A percentile compares a stretch with the other conserved stretches of the same genome.
phyloP scores from a whole-genome alignment of 2,329 filamentous ascomycete genomes.

The Botrytis hyacinthi region DNA sequence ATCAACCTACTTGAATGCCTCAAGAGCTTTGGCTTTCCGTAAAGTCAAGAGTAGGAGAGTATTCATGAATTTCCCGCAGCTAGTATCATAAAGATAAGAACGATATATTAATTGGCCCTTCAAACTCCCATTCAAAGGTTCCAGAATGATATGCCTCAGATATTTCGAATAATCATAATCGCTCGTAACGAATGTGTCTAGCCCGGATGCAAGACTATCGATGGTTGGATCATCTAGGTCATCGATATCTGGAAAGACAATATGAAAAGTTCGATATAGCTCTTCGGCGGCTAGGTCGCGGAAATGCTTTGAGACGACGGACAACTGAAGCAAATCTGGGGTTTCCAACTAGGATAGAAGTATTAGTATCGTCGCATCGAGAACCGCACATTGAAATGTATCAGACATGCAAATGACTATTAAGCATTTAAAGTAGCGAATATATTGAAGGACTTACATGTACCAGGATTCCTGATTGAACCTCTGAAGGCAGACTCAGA shows the following conservation, averaged over 20 bases:
- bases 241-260: slow-evolving; percentile 61
- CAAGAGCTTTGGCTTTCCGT: slow-evolving; percentile 53
- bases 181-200: slow-evolving; percentile 62
- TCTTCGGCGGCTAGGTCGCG: slow-evolving; percentile 56
- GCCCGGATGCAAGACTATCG: slow-evolving; percentile 55
- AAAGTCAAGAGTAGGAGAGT: slow-evolving; percentile 57
- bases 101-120: slow-evolving; percentile 55
- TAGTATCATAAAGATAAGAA: slow-evolving; percentile 53
- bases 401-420: background rate
- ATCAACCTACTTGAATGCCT: slow-evolving; percentile 52
- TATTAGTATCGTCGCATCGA: background rate
- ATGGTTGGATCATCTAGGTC: slow-evolving; percentile 53
- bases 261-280: slow-evolving; percentile 59
- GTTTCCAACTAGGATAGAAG: slow-evolving; percentile 46
- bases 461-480: background rate
- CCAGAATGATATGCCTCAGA: slow-evolving; percentile 54
- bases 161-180: slow-evolving; percentile 62
- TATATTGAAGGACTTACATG: background rate
- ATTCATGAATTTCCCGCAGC: slow-evolving; percentile 63
- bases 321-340: slow-evolving; percentile 54
- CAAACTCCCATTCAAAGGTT: slow-evolving; percentile 51
- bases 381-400: background rate
- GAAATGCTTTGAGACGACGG: slow-evolving; percentile 57
- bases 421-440: background rate
- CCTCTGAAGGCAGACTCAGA: background rate